Evolutionary conservation across 2,329 filamentous ascomycete species (phyloP).

Genomic region (Colletotrichum sp.): DNA sequence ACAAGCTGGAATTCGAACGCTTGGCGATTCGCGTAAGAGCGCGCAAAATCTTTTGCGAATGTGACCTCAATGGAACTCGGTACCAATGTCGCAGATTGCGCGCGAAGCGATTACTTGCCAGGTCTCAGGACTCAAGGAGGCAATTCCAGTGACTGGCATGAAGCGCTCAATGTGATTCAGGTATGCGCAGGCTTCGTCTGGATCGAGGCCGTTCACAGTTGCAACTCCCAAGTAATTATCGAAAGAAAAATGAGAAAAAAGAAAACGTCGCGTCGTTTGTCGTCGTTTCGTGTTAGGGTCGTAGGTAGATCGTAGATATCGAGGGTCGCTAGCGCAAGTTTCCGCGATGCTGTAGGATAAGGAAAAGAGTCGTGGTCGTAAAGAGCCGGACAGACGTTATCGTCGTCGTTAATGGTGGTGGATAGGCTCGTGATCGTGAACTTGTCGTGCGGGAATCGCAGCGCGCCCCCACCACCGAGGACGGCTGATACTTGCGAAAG

Average conservation of each 20-base stretch:
- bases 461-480: conserved; percentile 22
- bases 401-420: conserved; percentile 1
- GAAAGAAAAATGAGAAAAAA: background rate
- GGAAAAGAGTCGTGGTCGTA: conserved; percentile 4
- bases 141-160: background rate
- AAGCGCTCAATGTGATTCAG: background rate
- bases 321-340: background rate
- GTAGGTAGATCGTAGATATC: conserved; percentile 5
- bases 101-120: background rate
- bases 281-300: conserved; percentile 11
- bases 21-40: background rate
- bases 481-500: conserved; percentile 22
- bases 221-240: background rate
- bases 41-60: background rate
- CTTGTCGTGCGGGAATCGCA: conserved; percentile 9
- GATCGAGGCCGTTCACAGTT: background rate
- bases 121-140: background rate
- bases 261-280: conserved; percentile 1
- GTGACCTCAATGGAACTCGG: background rate
- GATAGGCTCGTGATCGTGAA: conserved; percentile 7
- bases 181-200: conserved; percentile 6
- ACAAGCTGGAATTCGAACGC: background rate
- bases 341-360: background rate
- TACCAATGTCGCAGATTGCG: background rate
- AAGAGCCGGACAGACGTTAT: background rate